Evolutionary conservation across 1,284 basidiomycete genomes (phyloP), one percentile per base, ranked within the genome.

Genomic region (Trichosporon faecale): DNA sequence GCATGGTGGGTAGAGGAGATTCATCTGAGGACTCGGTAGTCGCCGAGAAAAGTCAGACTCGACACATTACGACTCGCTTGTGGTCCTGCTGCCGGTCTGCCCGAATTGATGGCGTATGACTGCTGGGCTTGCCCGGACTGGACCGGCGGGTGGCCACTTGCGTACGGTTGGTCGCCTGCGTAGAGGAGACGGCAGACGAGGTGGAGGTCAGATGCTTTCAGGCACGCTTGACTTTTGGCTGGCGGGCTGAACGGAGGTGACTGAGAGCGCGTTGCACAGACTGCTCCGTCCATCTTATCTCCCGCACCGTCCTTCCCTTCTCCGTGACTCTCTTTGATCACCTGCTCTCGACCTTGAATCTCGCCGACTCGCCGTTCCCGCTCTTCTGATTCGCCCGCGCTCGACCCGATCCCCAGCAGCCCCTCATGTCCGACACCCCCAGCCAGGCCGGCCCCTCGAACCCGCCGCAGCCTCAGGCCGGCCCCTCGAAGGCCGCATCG

Each of bases 1-100:
- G 57, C 57, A 61, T 61, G 57, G 27, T 31, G 29, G 18, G 18
- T 61, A 27, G 9, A 14, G 3, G 40, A n/a, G 18, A 29, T 61
- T 21, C 57, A 61, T 61, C 16, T n/a, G 29, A 29, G 9, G 49
- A 2, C 57, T 7, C 12, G 29, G 8, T 29, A 16, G 18, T n/a
- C 57, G 57, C 57, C 27, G 25, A 61, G 57, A 61, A 61, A 61
- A 61, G 57, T 61, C 57, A 31, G 29, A 61, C 57, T 61, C 57
- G 49, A 23, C 29, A 31, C 27, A 31, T 61, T 61, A 14, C 57
- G 57, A 61, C 57, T 61, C 57, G 29, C 49, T 52, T 52, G 11
- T 37, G 35, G 35, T 12, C 21, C 16, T n/a, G n/a, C n/a, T n/a
- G n/a, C n/a, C n/a, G n/a, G n/a, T n/a, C n/a, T n/a, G 40, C 40